Base-by-base conservation (phyloP, 1,139 yeast species). In the Kurtzmaniella quercitrusa region DNA sequence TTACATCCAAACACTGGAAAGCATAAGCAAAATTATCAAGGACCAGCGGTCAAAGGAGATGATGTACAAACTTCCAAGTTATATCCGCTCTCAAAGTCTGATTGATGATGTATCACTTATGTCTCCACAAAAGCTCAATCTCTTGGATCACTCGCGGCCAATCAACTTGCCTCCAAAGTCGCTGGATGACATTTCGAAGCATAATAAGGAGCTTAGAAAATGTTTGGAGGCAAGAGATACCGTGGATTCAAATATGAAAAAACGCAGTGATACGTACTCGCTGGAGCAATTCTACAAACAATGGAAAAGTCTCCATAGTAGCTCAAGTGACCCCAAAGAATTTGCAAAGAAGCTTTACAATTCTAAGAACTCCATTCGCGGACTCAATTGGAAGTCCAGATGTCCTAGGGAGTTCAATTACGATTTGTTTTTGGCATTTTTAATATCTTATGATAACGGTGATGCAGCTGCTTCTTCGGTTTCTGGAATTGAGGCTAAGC, bases 111-210 rank as follows among this genome's bases (percentile, higher is more conserved):
- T 71, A 41, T 60, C 61, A 36, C 57, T 71, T 33, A 60, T 71
- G 5, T 69, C 75, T n/a, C 66, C 65, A 1, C 77, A 71, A 47
- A 71, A 71, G 42, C 56, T 71, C 40, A 61, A 55, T 38, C 53
- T 56, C 12, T 51, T 71, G 18, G 76, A 72, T 51, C 76, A 70
- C 51, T 62, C 74, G 3, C 60, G 78, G 43, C 78, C 78, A 17
- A 71, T 71, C 33, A 66, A 72, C 48, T 56, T 72, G 33, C 78
- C 78, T 16, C 78, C 78, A 0, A 72, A 72, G 47, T 52, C 59
- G 14, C 47, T 48, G 2, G 46, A 46, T 22, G 78, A 72, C 47
- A 68, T 62, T 38, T 50, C 60, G 12, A 69, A 65, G 47, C 78
- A 72, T 48, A 64, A 65, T 45, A 62, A 58, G 39, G 74, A 72